Percentiles rank a stretch among this genome's conserved stretches.
Evolutionary conservation across 371 early-diverging fungal species (phyloP).

Genomic region (Mortierella sp.): DNA sequence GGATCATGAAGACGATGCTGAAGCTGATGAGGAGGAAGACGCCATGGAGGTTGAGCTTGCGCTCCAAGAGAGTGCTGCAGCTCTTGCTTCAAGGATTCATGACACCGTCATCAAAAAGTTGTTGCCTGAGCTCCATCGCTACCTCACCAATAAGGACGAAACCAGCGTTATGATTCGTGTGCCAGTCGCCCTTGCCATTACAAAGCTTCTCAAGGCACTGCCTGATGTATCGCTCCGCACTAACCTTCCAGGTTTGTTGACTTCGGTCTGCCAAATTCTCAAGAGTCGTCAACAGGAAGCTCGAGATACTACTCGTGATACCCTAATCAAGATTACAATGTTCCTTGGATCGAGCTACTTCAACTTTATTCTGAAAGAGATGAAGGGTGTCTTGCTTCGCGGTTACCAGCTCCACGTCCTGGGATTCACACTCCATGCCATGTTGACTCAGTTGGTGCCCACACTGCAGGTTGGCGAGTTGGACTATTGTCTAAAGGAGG

Average conservation of each 20-base stretch:
- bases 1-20: constrained; percentile 58
- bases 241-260: constrained; percentile 89
- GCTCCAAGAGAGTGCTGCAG: constrained; percentile 38
- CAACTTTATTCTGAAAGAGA: constrained; percentile 87
- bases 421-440: constrained; percentile 87
- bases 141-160: constrained; percentile 78
- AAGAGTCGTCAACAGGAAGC: constrained; percentile 86
- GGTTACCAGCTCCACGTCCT: constrained; percentile 95
- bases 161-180: constrained; percentile 83
- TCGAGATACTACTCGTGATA: constrained; percentile 89
- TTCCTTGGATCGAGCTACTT: constrained; percentile 90
- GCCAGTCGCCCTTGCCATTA: constrained; percentile 89
- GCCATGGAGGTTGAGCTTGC: constrained; percentile 46
- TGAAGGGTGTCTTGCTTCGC: constrained; percentile 80
- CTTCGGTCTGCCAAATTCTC: constrained; percentile 87
- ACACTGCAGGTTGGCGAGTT: constrained; percentile 76
- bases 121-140: constrained; percentile 83
- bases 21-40: constrained; percentile 37
- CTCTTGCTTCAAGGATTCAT: constrained; percentile 72
- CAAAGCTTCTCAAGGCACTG: constrained; percentile 82
- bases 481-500: constrained; percentile 80
- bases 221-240: constrained; percentile 80
- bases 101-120: constrained; percentile 76
- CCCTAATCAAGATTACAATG: constrained; percentile 85
- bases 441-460: constrained; percentile 77